Evolutionary conservation across 768 basidiomycete species (phyloP).

Genomic region (Tylopilus felleus): DNA sequence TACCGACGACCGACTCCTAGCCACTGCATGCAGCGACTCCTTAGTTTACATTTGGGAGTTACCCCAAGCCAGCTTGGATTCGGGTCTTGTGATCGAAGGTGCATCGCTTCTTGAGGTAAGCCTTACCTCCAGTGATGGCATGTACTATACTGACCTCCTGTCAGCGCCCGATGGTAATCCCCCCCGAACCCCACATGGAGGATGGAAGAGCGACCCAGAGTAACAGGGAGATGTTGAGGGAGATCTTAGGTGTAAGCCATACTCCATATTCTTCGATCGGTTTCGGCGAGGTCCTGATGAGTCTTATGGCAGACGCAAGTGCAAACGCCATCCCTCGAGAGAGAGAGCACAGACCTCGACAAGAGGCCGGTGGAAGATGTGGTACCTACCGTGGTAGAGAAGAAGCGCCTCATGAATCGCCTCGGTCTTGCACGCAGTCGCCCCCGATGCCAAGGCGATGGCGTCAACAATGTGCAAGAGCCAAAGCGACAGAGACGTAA

Average conservation of each 20-base stretch:
- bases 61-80: constrained; percentile 28
- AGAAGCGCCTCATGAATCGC: constrained; percentile 4
- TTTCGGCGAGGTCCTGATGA: constrained; percentile 5
- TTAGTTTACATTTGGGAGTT: constrained; percentile 31
- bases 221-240: constrained; percentile 9
- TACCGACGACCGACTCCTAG: constrained; percentile 27
- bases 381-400: constrained; percentile 5
- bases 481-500: constrained; percentile 10
- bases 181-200: background rate
- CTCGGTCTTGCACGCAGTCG: constrained; percentile 4
- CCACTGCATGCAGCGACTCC: constrained; percentile 32
- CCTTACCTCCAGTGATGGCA: constrained; percentile 1
- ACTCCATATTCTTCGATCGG: background rate
- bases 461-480: constrained; percentile 7
- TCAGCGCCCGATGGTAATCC: constrained; percentile 12
- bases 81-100: constrained; percentile 28
- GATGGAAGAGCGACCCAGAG: background rate
- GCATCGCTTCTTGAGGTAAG: constrained; percentile 26
- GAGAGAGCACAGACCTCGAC: constrained; percentile 7
- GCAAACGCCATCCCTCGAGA: background rate
- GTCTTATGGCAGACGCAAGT: constrained; percentile 12
- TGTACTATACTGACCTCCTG: constrained; percentile 3
- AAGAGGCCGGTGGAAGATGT: background rate
- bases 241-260: constrained; percentile 18
- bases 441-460: background rate